These are phyloP conservation scores for Cicer judaicum DNA, from an alignment of 306 rosid genomes.

Conservation along the genomic window DNA sequence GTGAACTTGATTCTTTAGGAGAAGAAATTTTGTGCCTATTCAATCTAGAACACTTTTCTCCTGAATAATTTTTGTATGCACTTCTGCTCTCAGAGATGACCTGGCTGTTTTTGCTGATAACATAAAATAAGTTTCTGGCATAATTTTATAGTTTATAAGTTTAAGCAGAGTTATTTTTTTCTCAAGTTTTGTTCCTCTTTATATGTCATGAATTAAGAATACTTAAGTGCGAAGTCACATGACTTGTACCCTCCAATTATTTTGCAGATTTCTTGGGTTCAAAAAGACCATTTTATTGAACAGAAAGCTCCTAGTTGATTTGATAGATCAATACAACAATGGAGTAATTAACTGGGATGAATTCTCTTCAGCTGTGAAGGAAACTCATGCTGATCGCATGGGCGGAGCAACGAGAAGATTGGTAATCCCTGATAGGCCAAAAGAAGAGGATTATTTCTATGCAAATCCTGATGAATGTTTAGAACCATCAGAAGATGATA, in stretches of 20 bases:
- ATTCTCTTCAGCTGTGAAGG: slow-evolving; percentile 81
- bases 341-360: slow-evolving; percentile 69
- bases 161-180: not conserved
- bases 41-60: slow-evolving; percentile 26
- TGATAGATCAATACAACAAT: slow-evolving; percentile 73
- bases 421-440: slow-evolving; percentile 83
- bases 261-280: slow-evolving; percentile 80
- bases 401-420: slow-evolving; percentile 73
- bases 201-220: not conserved
- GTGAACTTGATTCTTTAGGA: slow-evolving; percentile 2
- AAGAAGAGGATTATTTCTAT: slow-evolving; percentile 90
- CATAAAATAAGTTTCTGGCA: not conserved
- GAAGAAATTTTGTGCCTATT: not conserved
- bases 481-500: slow-evolving; percentile 57
- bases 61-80: not conserved
- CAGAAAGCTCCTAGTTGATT: slow-evolving; percentile 79
- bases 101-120: not conserved
- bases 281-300: slow-evolving; percentile 82
- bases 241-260: slow-evolving; percentile 35
- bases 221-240: slow-evolving; percentile 17
- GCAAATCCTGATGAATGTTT: slow-evolving; percentile 93
- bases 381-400: slow-evolving; percentile 83
- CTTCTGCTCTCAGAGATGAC: slow-evolving; percentile 7
- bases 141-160: not conserved
- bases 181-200: not conserved